These are phyloP conservation scores for Mucor velutinosus DNA, from an alignment of 371 early-diverging fungal species.

Conservation along the genomic window DNA sequence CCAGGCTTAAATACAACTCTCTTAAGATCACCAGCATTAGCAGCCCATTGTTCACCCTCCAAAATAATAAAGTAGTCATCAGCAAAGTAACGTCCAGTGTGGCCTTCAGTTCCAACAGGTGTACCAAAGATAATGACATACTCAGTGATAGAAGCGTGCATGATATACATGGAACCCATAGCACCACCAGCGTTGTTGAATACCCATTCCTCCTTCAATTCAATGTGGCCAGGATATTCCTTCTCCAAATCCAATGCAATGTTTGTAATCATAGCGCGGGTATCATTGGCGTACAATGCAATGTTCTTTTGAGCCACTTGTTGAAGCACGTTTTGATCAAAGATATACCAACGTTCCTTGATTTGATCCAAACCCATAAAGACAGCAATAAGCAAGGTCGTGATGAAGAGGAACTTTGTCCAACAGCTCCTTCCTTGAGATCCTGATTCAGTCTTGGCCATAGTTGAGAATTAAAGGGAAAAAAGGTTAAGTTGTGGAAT, in stretches of 20 bases:
- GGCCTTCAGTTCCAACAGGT: slow-evolving; percentile 60
- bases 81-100: slow-evolving; percentile 52
- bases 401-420: slow-evolving; percentile 26
- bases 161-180: slow-evolving; percentile 60
- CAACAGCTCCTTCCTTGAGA: slow-evolving; percentile 15
- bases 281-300: slow-evolving; percentile 39
- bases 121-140: slow-evolving; percentile 62
- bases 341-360: slow-evolving; percentile 43
- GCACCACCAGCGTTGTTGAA: slow-evolving; percentile 64
- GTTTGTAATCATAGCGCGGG: slow-evolving; percentile 30
- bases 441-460: slow-evolving; percentile 3
- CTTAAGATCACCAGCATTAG: slow-evolving; percentile 42
- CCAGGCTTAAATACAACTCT: slow-evolving; percentile 48
- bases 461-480: background rate
- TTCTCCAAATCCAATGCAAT: slow-evolving; percentile 43
- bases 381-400: slow-evolving; percentile 29
- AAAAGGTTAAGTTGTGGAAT: background rate
- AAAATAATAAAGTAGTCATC: slow-evolving; percentile 63
- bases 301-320: slow-evolving; percentile 48
- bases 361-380: slow-evolving; percentile 44
- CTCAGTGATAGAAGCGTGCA: slow-evolving; percentile 56
- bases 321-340: slow-evolving; percentile 49
- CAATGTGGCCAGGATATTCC: slow-evolving; percentile 50
- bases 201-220: slow-evolving; percentile 52
- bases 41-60: slow-evolving; percentile 63